These are phyloP conservation scores for Hypholoma sublateritium DNA, from an alignment of 768 basidiomycete genomes.

Conservation along the genomic window DNA sequence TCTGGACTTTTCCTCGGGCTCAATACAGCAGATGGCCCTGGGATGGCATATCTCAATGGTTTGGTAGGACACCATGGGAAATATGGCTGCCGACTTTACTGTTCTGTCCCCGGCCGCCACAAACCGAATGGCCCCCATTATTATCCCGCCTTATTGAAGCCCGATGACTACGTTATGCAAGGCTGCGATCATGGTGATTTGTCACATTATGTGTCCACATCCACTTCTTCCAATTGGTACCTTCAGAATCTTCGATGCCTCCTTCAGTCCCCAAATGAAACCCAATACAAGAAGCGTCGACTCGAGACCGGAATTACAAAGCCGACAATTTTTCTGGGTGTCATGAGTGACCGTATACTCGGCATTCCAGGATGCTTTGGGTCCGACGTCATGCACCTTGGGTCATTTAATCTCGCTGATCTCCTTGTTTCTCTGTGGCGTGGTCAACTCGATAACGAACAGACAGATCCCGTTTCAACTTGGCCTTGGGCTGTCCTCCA, in stretches of 20 bases:
- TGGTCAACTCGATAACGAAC: slow-evolving; percentile 18
- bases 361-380: slow-evolving; percentile 22
- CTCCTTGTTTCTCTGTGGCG: slow-evolving; percentile 34
- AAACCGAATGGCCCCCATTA: slow-evolving; percentile 28
- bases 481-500: slow-evolving; percentile 32
- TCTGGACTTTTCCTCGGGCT: slow-evolving; percentile 8
- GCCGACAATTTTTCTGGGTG: slow-evolving; percentile 5
- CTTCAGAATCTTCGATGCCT: slow-evolving; percentile 1
- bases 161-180: slow-evolving; percentile 16
- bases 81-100: slow-evolving; percentile 17
- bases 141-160: slow-evolving; percentile 29
- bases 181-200: slow-evolving; percentile 12
- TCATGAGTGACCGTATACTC: neutral
- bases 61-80: slow-evolving; percentile 25
- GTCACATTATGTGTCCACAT: neutral
- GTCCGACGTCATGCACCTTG: slow-evolving; percentile 39
- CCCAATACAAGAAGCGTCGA: no score
- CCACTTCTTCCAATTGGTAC: slow-evolving; percentile 1
- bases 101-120: slow-evolving; percentile 24
- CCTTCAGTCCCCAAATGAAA: no score
- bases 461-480: slow-evolving; percentile 8
- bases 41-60: slow-evolving; percentile 25
- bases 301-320: no score
- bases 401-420: slow-evolving; percentile 36
- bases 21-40: slow-evolving; percentile 26